Conservation (phyloP, 768 basidiomycete genomes). For the Tephrocybe rancida region DNA sequence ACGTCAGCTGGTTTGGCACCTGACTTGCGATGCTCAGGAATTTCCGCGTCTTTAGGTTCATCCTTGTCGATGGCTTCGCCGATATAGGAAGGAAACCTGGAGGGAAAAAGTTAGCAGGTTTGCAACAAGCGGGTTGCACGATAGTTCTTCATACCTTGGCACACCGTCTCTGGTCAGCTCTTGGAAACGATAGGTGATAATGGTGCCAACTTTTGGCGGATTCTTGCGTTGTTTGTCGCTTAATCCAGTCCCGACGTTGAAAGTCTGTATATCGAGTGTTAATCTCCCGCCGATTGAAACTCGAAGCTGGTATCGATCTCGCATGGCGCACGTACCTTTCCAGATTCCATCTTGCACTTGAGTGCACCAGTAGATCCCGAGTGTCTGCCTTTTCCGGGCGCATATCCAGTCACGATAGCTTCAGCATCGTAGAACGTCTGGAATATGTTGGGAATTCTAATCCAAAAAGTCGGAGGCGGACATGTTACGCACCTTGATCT, state of each 20-base stretch:
- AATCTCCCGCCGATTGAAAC: neutral
- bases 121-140: neutral
- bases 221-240: constrained; percentile 53
- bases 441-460: neutral
- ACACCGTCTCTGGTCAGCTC: constrained; percentile 59
- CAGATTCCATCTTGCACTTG: constrained; percentile 61
- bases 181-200: constrained; percentile 62
- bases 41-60: constrained; percentile 55
- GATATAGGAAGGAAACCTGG: constrained; percentile 56
- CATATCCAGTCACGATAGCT: constrained; percentile 60
- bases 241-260: constrained; percentile 59
- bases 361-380: constrained; percentile 50
- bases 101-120: neutral
- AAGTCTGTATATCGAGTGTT: constrained; percentile 35
- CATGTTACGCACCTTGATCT: constrained; percentile 45
- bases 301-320: no score
- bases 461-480: neutral
- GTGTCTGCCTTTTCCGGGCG: constrained; percentile 52
- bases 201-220: constrained; percentile 57
- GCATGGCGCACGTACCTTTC: constrained; percentile 44
- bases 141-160: constrained; percentile 42
- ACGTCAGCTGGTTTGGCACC: constrained; percentile 2
- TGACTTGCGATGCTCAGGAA: constrained; percentile 41
- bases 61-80: constrained; percentile 56
- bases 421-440: constrained; percentile 65